Conservation (phyloP, 495 filamentous ascomycete genomes). For the Penicillium flavigenum region DNA sequence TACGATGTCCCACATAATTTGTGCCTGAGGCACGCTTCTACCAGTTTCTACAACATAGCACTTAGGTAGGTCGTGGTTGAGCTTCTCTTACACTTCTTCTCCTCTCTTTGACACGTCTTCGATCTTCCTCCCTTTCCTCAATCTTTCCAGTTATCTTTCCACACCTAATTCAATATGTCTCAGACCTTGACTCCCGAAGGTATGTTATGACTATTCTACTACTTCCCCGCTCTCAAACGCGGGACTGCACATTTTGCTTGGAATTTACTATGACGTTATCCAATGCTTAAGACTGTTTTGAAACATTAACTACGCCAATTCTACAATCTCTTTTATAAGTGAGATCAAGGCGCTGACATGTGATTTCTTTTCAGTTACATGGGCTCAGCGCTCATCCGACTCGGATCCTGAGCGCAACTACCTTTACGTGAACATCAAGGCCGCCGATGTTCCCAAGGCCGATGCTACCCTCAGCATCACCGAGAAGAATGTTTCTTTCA, state of each 20-base stretch:
- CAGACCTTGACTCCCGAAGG: conserved; percentile 42
- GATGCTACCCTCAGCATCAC: conserved; percentile 78
- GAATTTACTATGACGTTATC: conserved; percentile 19
- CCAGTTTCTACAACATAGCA: conserved; percentile 17
- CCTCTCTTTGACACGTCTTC: conserved; percentile 5
- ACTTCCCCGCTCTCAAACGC: conserved; percentile 36
- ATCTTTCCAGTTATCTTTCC: not conserved
- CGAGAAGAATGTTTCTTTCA: conserved; percentile 73
- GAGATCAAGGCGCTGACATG: conserved; percentile 21
- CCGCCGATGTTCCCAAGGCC: conserved; percentile 69
- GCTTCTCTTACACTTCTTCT: conserved; percentile 14
- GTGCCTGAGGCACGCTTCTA: conserved; percentile 20
- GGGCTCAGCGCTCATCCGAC: conserved; percentile 91
- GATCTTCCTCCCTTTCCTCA: conserved; percentile 12
- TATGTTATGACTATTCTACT: conserved; percentile 35
- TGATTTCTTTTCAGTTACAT: conserved; percentile 64
- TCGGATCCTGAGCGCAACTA: conserved; percentile 82
- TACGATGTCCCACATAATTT: conserved; percentile 7
- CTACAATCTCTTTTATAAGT: not conserved
- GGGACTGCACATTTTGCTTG: conserved; percentile 30
- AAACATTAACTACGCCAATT: conserved; percentile 2
- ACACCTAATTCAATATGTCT: conserved; percentile 28
- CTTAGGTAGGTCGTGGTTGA: conserved; percentile 4
- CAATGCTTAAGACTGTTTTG: conserved; percentile 1
- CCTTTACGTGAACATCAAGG: conserved; percentile 86